These are phyloP conservation scores for Phlegmacium glaucopus DNA, from an alignment of 768 basidiomycete species.

Conservation along the genomic window DNA sequence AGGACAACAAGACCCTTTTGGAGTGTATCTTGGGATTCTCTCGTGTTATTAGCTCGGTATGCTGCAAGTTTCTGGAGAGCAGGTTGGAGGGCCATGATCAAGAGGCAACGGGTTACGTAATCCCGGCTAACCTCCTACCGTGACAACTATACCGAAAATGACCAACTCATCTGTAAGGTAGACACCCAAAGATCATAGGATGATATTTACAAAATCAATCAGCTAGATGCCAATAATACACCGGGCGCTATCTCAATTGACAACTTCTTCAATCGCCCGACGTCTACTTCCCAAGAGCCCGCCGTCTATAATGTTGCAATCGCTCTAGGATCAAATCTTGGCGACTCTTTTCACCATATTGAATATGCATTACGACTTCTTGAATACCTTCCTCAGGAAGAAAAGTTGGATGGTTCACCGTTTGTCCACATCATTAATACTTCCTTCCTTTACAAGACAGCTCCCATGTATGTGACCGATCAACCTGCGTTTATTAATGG, in stretches of 20 bases:
- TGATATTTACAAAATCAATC: slow-evolving; percentile 17
- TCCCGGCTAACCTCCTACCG: not conserved
- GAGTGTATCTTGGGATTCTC: slow-evolving; percentile 59
- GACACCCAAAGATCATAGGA: not conserved
- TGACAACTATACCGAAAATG: not conserved
- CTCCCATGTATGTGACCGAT: slow-evolving; percentile 93
- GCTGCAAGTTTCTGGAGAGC: slow-evolving; percentile 52
- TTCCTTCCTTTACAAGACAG: slow-evolving; percentile 89
- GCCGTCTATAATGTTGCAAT: slow-evolving; percentile 47
- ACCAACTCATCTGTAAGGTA: not conserved
- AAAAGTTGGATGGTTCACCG: slow-evolving; percentile 16
- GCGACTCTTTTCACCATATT: slow-evolving; percentile 82
- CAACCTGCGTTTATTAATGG: slow-evolving; percentile 90
- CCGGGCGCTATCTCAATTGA: slow-evolving; percentile 41
- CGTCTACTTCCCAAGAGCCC: not conserved
- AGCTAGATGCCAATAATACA: slow-evolving; percentile 1
- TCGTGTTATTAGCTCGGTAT: slow-evolving; percentile 47
- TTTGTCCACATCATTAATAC: slow-evolving; percentile 58
- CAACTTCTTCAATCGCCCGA: slow-evolving; percentile 31
- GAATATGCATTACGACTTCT: slow-evolving; percentile 72
- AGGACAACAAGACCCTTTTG: slow-evolving; percentile 50
- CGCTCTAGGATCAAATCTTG: slow-evolving; percentile 88
- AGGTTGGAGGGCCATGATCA: slow-evolving; percentile 40
- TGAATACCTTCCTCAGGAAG: slow-evolving; percentile 42
- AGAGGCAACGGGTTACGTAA: slow-evolving; percentile 7